Percentiles rank a stretch among this genome's conserved stretches.
Conservation (phyloP, 306 rosid genomes). For the Pachyrhizus erosus region DNA sequence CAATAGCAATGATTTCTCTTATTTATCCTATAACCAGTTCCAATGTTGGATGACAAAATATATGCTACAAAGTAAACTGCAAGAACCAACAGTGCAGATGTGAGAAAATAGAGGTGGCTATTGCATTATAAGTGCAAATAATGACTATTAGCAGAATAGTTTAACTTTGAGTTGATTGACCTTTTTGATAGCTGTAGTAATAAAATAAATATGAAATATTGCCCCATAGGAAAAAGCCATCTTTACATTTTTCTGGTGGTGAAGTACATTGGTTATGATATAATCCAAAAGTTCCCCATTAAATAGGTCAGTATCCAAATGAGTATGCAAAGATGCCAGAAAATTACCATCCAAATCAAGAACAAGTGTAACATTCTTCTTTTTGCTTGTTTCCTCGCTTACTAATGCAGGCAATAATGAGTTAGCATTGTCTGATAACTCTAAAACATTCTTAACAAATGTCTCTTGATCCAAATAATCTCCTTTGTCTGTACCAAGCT, state of each 20-base stretch:
- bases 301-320: background rate
- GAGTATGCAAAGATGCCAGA: background rate
- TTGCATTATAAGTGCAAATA: background rate
- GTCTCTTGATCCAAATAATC: conserved; percentile 79
- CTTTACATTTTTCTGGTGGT: background rate
- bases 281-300: background rate
- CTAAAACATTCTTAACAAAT: conserved; percentile 60
- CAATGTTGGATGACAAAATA: background rate
- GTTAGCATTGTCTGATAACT: conserved; percentile 67
- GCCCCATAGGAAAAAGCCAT: conserved; percentile 1
- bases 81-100: background rate
- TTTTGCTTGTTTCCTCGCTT: conserved; percentile 59
- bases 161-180: background rate
- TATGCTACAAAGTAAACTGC: background rate
- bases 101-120: background rate
- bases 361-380: conserved; percentile 69
- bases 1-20: background rate
- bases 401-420: conserved; percentile 56
- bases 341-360: conserved; percentile 95
- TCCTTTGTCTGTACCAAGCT: conserved; percentile 56
- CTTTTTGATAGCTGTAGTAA: background rate
- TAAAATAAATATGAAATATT: background rate
- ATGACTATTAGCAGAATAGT: background rate
- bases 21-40: background rate
- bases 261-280: conserved; percentile 5